Evolutionary conservation across 2,329 filamentous ascomycete species (phyloP), one percentile per base, ranked within the genome.

Genomic region (Amylocarpus encephaloides): DNA sequence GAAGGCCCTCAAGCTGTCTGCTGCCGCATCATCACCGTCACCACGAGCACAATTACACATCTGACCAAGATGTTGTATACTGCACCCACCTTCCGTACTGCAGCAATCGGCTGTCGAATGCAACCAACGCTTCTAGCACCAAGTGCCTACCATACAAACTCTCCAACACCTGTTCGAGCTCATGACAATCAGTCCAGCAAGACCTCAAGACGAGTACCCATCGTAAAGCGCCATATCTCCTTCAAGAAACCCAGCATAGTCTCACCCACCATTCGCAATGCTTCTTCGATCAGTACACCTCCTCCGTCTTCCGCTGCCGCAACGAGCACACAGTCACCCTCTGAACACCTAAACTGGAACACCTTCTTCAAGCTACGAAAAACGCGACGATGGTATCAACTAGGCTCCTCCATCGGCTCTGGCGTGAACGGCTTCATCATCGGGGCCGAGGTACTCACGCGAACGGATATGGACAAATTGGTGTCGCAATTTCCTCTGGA

Each of bases 361-460:
- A 83, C 82, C 46, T 97, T 95, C 75, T 95, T 97, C 76, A 81
- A 82, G 66, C 83, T 97, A 53, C 89, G 92, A 64, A 86, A 89
- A 62, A 86, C 83, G 53, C 87, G 92, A 49, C 85, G 92, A 53
- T 82, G 87, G 62, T 86, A 91, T 73, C 89, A 92, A 66, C 79
- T 95, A 34, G 79, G 78, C 44, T 90, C 89, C 57, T 92, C 87
- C 42, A 74, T 89, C 46, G 67, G 81, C 32, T 80, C 79, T 32
- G 83, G 84, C 38, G 57, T 83, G 5, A 71, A 74, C 11, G 80
- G 80, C 52, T 85, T 87, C 1, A 73, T 76, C 2, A 73, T 70
- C 1, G 84, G 85, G 13, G 79, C 82, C 1, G 70, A 81, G n/a
- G 65, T 88, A 32, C 77, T 95, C 41, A 80, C 85, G 2, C 78